Percentiles rank a stretch among this genome's conserved stretches.
Evolutionary conservation across 2,329 filamentous ascomycete genomes (phyloP).

Genomic region (Alternaria conjuncta): DNA sequence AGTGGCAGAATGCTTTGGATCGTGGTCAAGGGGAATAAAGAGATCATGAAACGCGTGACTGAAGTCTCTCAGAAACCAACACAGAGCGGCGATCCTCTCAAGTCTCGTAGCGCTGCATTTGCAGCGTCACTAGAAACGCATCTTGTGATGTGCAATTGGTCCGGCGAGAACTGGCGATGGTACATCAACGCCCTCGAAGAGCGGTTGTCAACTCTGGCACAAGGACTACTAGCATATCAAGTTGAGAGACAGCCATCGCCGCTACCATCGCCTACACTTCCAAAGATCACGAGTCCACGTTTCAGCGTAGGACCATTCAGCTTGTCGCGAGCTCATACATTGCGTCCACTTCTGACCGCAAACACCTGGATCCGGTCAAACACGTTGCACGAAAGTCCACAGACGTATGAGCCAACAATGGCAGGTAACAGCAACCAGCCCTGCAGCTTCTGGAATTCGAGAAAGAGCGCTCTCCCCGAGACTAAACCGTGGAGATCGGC

Average conservation of each 20-base stretch:
- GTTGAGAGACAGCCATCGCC: conserved; percentile 8
- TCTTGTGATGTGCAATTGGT: conserved; percentile 45
- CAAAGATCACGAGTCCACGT: background rate
- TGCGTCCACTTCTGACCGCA: background rate
- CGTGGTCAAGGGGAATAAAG: conserved; percentile 46
- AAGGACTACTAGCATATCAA: too few species aligned
- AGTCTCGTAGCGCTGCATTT: conserved; percentile 16
- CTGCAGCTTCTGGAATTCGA: too few species aligned
- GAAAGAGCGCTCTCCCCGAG: too few species aligned
- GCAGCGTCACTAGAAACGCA: conserved; percentile 40
- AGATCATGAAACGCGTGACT: conserved; percentile 40
- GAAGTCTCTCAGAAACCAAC: conserved; percentile 9
- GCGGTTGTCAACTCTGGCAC: too few species aligned
- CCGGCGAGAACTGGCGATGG: conserved; percentile 52
- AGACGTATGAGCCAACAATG: too few species aligned
- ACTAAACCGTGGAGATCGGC: background rate
- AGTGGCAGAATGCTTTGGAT: conserved; percentile 46
- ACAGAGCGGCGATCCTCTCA: background rate
- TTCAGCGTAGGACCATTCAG: background rate
- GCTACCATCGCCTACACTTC: background rate
- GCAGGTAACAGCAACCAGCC: too few species aligned
- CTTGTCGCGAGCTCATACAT: background rate
- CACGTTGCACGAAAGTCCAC: background rate
- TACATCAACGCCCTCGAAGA: conserved; percentile 37
- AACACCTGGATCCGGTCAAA: background rate